phyloP scores from a whole-genome alignment of 2,329 filamentous ascomycete species.

The Albophoma yamanashiensis region DNA sequence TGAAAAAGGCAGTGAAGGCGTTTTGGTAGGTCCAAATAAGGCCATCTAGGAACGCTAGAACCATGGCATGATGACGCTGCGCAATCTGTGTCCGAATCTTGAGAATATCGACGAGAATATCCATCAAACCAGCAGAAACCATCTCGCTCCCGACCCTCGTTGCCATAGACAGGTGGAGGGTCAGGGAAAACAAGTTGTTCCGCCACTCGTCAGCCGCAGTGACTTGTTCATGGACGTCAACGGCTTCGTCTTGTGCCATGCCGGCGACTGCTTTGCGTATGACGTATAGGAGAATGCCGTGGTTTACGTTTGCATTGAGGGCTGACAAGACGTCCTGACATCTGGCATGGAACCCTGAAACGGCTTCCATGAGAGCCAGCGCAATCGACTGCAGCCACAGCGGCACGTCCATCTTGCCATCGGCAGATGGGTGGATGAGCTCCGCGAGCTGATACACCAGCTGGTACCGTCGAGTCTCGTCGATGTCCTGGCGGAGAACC shows the following conservation, averaged over 20 bases:
- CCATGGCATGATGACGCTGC: constrained; percentile 71
- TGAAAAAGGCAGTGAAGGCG: constrained; percentile 74
- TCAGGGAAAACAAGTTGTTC: constrained; percentile 77
- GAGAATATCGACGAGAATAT: constrained; percentile 81
- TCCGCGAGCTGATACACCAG: constrained; percentile 88
- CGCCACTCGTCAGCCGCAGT: constrained; percentile 80
- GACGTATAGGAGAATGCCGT: constrained; percentile 88
- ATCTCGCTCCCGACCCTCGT: constrained; percentile 71
- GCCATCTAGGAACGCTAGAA: constrained; percentile 79
- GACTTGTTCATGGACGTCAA: constrained; percentile 47
- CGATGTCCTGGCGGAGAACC: constrained; percentile 75
- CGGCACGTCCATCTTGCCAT: constrained; percentile 57
- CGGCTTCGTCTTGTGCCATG: constrained; percentile 47
- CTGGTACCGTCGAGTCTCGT: constrained; percentile 82
- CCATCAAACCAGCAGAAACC: constrained; percentile 80
- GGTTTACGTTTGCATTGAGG: constrained; percentile 92
- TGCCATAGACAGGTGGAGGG: constrained; percentile 68
- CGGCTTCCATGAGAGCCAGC: constrained; percentile 71
- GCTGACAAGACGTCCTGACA: constrained; percentile 76
- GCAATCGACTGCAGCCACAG: constrained; percentile 73
- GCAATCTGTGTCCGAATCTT: constrained; percentile 73
- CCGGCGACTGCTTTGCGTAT: constrained; percentile 83
- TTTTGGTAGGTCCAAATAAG: constrained; percentile 79
- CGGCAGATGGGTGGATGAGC: constrained; percentile 72
- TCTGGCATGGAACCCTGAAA: constrained; percentile 68